Evolutionary conservation across 2,329 filamentous ascomycete species (phyloP).

Genomic region (Leptographium lundbergii): DNA sequence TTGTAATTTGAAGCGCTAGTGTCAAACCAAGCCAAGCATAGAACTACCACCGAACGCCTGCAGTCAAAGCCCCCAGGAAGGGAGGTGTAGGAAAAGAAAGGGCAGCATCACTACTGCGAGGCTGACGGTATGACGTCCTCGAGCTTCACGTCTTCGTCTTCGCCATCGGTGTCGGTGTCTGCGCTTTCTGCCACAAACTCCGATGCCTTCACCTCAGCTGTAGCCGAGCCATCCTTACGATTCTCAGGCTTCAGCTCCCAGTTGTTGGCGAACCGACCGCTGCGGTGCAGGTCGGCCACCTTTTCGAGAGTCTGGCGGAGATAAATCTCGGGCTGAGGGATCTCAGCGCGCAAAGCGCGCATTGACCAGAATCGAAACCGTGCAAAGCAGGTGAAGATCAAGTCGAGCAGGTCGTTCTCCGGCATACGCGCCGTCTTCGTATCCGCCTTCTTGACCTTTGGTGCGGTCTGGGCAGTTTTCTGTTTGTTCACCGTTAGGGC

Average conservation of each 20-base stretch:
- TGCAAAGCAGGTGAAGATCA: conserved; percentile 72
- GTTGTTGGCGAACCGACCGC: conserved; percentile 71
- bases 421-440: conserved; percentile 86
- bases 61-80: not conserved
- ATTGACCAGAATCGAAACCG: conserved; percentile 90
- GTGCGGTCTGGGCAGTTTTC: conserved; percentile 36
- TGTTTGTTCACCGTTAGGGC: conserved; percentile 15
- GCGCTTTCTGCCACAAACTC: conserved; percentile 26
- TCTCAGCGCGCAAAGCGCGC: conserved; percentile 62
- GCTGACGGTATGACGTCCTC: conserved; percentile 50
- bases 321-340: conserved; percentile 86
- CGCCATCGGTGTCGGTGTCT: conserved; percentile 45
- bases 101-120: not conserved
- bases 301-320: conserved; percentile 74
- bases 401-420: conserved; percentile 75
- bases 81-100: not conserved
- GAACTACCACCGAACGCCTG: not conserved
- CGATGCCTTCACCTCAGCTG: conserved; percentile 37
- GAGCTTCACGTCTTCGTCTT: conserved; percentile 58
- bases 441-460: conserved; percentile 51
- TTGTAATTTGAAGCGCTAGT: not conserved
- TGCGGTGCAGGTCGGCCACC: conserved; percentile 71
- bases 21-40: not conserved
- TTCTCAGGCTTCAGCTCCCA: conserved; percentile 72
- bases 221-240: conserved; percentile 34